Evolutionary conservation across 2,329 filamentous ascomycete species (phyloP), one percentile per base, ranked within the genome.

Genomic region (Clathrospora elynae): DNA sequence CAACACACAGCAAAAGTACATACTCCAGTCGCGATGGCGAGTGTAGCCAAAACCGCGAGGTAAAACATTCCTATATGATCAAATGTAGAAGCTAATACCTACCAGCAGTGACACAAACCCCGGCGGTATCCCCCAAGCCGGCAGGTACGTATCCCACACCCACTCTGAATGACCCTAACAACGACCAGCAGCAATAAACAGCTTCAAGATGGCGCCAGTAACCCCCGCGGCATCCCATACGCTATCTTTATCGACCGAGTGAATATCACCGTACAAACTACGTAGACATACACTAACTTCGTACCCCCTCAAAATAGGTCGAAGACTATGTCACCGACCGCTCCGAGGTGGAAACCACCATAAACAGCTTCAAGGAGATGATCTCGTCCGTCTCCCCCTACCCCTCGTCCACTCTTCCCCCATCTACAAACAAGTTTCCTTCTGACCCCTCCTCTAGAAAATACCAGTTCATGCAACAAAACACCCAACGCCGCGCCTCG

Each of bases 391-490:
- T 62, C 8, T 13, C 13, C 12, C 8, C 20, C n/a, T 93, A 79
- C 40, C 75, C 62, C 8, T 13, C 13, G 12, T 9, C 20, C n/a
- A 17, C 4, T 18, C 11, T 18, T 6, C 9, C 33, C 30, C 23
- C 10, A 13, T 19, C 32, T 23, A 23, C 13, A 10, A 25, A 14
- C 19, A 20, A 9, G 11, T 6, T 22, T 6, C 9, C n/a, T 10
- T 25, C 59, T 62, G 23, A 61, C 49, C 37, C 13, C 4, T 3
- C 31, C 13, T 12, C 11, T 42, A 95, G 90, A 60, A 99, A 99
- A 80, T 99, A 99, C 76, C 93, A 97, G 72, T 99, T 97, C 75
- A 99, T 99, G 93, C 90, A 97, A 75, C 78, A 87, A 68, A 97
- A 96, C 72, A 88, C 93, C 46, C 87, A 95, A 71, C 82, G 90